Base-by-base conservation (phyloP, 768 basidiomycete genomes). In the Auricularia auricula-judae region DNA sequence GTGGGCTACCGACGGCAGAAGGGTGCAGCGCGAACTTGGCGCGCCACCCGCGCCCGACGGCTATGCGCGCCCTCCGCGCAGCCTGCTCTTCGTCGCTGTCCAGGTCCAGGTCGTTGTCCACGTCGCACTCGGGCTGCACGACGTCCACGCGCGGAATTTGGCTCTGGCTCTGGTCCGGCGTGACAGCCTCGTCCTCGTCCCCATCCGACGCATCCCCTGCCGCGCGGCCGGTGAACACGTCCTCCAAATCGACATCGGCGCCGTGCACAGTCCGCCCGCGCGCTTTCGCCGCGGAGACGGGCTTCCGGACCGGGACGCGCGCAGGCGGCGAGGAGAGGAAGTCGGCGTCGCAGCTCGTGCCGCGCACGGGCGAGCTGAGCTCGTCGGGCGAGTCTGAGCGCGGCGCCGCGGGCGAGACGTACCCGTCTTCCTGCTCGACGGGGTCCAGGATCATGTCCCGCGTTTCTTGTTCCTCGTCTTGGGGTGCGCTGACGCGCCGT, bases 371-470 rank as follows among this genome's bases (percentile, higher is more conserved):
- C 11, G 89, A 90, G 59, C 87, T 89, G 35, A 91, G 69, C 8
- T 88, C 83, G 33, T 65, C 59, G 34, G 29, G 21, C 80, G 80
- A 43, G 85, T 86, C 66, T 77, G 29, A 29, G 29, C 29, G 29
- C 29, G 77, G 65, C 74, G 75, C 61, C 79, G 80, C 66, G 72
- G 70, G 67, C 79, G 76, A 29, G 63, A 88, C 78, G 73, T 92
- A 93, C 16, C 91, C 90, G 66, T 89, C 89, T 71, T 92, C 91
- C 74, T 90, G 90, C 70, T 79, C 78, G 16, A 89, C 83, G 10
- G 68, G 70, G 62, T 83, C 78, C 39, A 71, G 68, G 58, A 66
- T 70, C 33, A 78, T 72, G 36, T 78, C 74, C 7, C 76, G 75
- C 65, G 82, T 76, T n/a, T 80, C 75, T 23, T 76, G 62, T 65